These are phyloP conservation scores for Lodderomyces parapsilosis DNA, from an alignment of 1,139 yeast species.

Conservation along the genomic window DNA sequence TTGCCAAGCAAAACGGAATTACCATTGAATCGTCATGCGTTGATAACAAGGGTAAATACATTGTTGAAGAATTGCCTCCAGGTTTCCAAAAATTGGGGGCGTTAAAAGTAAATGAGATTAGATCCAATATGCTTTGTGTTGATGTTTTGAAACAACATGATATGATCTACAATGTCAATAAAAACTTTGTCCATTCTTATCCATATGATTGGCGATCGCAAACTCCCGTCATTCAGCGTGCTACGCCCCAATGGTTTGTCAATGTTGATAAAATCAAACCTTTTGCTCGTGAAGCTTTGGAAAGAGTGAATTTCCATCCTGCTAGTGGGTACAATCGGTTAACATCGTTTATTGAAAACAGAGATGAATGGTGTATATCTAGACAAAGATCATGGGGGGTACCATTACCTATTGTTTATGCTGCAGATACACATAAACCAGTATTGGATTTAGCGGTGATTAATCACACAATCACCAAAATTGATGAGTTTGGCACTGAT, in stretches of 20 bases:
- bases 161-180: conserved; percentile 50
- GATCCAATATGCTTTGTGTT: conserved; percentile 43
- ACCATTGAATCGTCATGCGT: conserved; percentile 68
- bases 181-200: conserved; percentile 71
- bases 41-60: conserved; percentile 68
- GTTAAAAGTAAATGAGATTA: conserved; percentile 58
- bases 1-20: conserved; percentile 60
- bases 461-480: conserved; percentile 50
- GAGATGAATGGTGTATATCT: conserved; percentile 97
- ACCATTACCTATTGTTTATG: conserved; percentile 85
- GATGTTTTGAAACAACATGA: conserved; percentile 39
- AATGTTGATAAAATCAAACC: conserved; percentile 74
- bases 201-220: conserved; percentile 98
- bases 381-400: conserved; percentile 99
- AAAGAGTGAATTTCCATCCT: conserved; percentile 69
- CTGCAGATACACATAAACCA: conserved; percentile 58
- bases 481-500: conserved; percentile 64
- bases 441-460: conserved; percentile 52
- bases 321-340: conserved; percentile 70
- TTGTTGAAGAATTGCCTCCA: conserved; percentile 39
- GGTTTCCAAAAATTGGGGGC: conserved; percentile 50
- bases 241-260: conserved; percentile 97
- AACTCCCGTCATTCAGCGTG: conserved; percentile 88
- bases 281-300: conserved; percentile 58
- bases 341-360: conserved; percentile 65